Evolutionary conservation across 306 rosid genomes (phyloP).

Genomic region (Quillaja saponaria): DNA sequence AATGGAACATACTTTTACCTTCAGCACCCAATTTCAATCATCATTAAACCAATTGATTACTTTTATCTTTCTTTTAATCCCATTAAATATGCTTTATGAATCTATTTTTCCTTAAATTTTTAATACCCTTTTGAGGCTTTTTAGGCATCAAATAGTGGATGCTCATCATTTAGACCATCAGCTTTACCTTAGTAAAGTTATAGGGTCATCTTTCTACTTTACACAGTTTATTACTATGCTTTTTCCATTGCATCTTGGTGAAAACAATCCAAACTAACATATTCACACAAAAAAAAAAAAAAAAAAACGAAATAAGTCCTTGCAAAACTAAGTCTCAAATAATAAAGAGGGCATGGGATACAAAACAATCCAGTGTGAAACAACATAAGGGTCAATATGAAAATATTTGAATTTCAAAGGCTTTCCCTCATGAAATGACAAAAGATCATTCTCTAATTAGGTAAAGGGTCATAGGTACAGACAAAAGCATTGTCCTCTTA

Average conservation of each 20-base stretch:
- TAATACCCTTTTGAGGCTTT: constrained; percentile 42
- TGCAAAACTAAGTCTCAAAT: no score
- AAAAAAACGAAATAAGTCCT: no score
- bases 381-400: no score
- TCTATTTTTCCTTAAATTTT: constrained; percentile 14
- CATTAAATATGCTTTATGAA: constrained; percentile 27
- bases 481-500: constrained; percentile 11
- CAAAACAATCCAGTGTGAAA: no score
- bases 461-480: neutral
- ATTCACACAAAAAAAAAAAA: no score
- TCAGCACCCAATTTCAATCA: constrained; percentile 34
- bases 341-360: no score
- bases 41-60: constrained; percentile 31
- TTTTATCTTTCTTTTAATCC: constrained; percentile 24
- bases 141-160: constrained; percentile 40
- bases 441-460: constrained; percentile 14
- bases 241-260: no score
- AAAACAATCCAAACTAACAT: no score
- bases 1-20: constrained; percentile 13
- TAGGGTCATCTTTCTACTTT: neutral
- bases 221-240: no score
- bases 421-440: constrained; percentile 14
- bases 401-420: no score
- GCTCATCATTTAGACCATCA: constrained; percentile 39
- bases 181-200: constrained; percentile 24